Conservation (phyloP, 2,329 filamentous ascomycete genomes). For the Aspergillus novofumigatus region DNA sequence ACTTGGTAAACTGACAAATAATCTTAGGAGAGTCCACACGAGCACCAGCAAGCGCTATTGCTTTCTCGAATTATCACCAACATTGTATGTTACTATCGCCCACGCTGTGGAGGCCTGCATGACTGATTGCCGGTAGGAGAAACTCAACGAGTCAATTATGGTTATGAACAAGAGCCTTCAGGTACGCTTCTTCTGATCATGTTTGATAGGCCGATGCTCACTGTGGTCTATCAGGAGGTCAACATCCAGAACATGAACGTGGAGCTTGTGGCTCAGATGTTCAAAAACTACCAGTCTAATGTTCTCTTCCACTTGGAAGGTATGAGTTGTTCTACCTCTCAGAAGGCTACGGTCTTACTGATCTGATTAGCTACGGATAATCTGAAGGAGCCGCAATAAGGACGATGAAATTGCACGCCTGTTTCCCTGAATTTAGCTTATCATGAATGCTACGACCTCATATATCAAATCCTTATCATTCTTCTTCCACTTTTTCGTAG, state of each 20-base stretch:
- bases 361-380: slow-evolving; percentile 67
- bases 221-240: slow-evolving; percentile 65
- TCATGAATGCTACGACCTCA: neutral
- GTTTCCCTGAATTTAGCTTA: neutral
- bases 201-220: neutral
- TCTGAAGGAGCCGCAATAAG: slow-evolving; percentile 69
- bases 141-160: slow-evolving; percentile 90
- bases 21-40: slow-evolving; percentile 82
- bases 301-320: slow-evolving; percentile 96
- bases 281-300: slow-evolving; percentile 99
- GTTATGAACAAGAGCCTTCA: slow-evolving; percentile 90
- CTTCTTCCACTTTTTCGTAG: neutral
- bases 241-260: slow-evolving; percentile 99
- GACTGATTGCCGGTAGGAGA: slow-evolving; percentile 61
- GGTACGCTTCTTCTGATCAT: slow-evolving; percentile 42
- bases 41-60: slow-evolving; percentile 92
- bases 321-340: slow-evolving; percentile 37
- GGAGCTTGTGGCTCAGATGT: slow-evolving; percentile 97
- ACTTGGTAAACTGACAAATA: slow-evolving; percentile 1
- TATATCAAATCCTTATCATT: neutral
- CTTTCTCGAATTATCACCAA: slow-evolving; percentile 96
- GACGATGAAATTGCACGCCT: neutral
- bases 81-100: slow-evolving; percentile 61
- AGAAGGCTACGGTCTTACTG: slow-evolving; percentile 1
- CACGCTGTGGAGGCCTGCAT: neutral